These are phyloP conservation scores for Dacryopinax spathularia DNA, from an alignment of 768 basidiomycete species.

Conservation along the genomic window DNA sequence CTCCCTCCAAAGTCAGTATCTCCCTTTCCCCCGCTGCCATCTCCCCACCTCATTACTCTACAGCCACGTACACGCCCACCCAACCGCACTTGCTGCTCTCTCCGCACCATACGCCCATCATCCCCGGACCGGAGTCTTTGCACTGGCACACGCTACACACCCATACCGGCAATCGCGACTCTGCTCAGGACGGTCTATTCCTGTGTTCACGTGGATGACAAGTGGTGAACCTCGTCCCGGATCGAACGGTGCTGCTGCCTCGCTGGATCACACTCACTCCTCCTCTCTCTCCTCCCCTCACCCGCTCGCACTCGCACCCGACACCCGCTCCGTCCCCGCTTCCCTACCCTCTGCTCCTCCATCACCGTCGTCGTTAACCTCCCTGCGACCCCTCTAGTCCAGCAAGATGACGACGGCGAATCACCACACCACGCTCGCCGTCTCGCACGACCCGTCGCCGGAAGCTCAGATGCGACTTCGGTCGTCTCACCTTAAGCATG, in stretches of 20 bases:
- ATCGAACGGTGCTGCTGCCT: neutral
- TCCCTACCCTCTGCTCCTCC: neutral
- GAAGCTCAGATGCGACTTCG: neutral
- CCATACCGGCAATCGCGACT: no score
- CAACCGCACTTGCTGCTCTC: neutral
- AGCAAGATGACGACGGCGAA: neutral
- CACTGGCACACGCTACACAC: no score
- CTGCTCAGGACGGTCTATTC: neutral
- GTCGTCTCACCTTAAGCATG: neutral
- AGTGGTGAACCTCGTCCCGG: neutral
- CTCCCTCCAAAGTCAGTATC: neutral
- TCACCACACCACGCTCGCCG: neutral
- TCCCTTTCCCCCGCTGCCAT: neutral
- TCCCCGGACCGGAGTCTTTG: neutral
- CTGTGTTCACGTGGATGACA: neutral
- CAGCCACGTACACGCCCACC: neutral
- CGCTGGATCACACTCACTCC: constrained; percentile 1
- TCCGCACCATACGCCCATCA: neutral
- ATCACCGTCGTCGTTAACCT: neutral
- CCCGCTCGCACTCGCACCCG: neutral
- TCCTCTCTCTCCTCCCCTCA: neutral
- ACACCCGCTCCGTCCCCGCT: neutral
- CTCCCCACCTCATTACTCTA: constrained; percentile 1
- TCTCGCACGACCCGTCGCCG: neutral
- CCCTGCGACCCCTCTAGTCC: neutral